phyloP scores from a whole-genome alignment of 176 grass and related monocot species.

The Sorghum bicolor region DNA sequence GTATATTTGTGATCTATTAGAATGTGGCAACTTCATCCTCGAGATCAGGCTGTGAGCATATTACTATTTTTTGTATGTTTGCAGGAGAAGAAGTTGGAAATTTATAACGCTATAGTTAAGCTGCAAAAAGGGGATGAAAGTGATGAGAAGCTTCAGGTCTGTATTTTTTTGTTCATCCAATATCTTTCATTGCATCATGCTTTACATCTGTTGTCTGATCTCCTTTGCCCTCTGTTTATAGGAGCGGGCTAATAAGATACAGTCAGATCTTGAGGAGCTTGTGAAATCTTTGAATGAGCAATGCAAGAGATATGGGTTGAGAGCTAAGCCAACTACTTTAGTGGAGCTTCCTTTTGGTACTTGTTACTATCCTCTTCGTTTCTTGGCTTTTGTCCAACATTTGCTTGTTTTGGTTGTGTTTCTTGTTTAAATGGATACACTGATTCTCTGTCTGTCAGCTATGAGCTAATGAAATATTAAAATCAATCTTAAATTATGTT shows the following conservation, averaged over 20 bases:
- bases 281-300: slow-evolving; percentile 88
- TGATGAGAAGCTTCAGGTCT: slow-evolving; percentile 76
- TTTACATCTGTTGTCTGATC: slow-evolving; percentile 8
- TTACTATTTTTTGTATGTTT: slow-evolving; percentile 30
- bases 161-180: slow-evolving; percentile 16
- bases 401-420: not conserved
- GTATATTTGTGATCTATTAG: slow-evolving; percentile 41
- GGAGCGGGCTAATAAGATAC: slow-evolving; percentile 78
- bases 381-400: slow-evolving; percentile 17
- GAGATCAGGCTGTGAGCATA: slow-evolving; percentile 4
- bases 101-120: slow-evolving; percentile 87
- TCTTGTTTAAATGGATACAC: slow-evolving; percentile 17
- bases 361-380: slow-evolving; percentile 36
- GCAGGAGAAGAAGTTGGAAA: slow-evolving; percentile 91
- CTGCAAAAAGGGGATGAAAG: slow-evolving; percentile 73
- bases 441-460: slow-evolving; percentile 8
- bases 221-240: slow-evolving; percentile 35
- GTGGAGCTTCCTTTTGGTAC: slow-evolving; percentile 98
- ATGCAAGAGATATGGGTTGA: slow-evolving; percentile 93
- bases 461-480: slow-evolving; percentile 5
- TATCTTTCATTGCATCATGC: slow-evolving; percentile 8
- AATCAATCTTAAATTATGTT: slow-evolving; percentile 17
- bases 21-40: slow-evolving; percentile 1
- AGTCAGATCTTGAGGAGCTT: slow-evolving; percentile 79
- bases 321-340: slow-evolving; percentile 87